Evolutionary conservation across 108 stramenopile genomes (phyloP), one percentile per base, ranked within the genome.

Genomic region (Skeletonema costatum): DNA sequence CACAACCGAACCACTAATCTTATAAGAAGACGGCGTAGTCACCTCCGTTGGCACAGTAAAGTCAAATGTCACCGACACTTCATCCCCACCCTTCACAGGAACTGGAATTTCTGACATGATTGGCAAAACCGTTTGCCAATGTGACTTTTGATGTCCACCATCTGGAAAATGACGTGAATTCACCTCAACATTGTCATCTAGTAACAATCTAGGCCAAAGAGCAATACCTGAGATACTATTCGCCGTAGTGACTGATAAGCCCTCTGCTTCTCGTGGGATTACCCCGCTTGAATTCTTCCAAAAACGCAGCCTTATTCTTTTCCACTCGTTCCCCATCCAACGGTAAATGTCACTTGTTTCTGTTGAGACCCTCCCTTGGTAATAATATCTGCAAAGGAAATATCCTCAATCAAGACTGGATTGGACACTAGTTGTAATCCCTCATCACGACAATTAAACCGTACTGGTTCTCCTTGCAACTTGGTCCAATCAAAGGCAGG

Each of bases 121-220:
- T 9, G 88, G 87, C 62, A 91, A 67, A 10, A 91, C 90, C 7
- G 88, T 91, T 70, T 91, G 90, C 90, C 90, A 91, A 79, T 91
- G 90, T 16, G 80, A 82, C 32, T 66, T 75, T 53, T 86, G 86
- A 75, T 84, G 88, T 29, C 76, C 90, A 13, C 90, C 90, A 44
- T 79, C 73, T 10, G 86, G 87, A 81, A 77, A 79, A n/a, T 71
- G 75, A 29, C 90, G 69, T 7, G 75, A 68, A 44, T 87, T 70
- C 1, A 87, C 64, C 35, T 69, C 48, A 8, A 46, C 64, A 25
- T 50, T 31, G 0, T 46, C 75, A 61, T 77, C 76, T 13, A 89
- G 76, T 9, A 85, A 48, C 39, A 91, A 64, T 9, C 88, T 68
- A 4, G 90, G 90, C 90, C 90, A 91, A 17, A 91, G 44, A 16